Evolutionary conservation across 306 rosid genomes (phyloP).

Genomic region (Castanea mollissima): DNA sequence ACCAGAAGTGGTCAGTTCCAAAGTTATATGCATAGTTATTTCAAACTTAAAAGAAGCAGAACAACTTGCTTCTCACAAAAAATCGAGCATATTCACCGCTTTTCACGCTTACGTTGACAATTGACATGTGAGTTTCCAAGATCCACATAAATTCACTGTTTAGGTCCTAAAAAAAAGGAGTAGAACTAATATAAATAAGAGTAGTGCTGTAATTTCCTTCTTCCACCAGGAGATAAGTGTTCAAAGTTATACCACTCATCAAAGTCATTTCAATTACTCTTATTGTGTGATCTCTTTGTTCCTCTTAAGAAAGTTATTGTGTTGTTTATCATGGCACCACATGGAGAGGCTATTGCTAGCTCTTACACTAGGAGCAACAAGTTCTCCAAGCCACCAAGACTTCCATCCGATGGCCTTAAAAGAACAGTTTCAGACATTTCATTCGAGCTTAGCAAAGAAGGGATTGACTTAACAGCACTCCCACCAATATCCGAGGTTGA

Average conservation of each 20-base stretch:
- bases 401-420: slow-evolving; percentile 52
- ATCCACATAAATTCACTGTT: slow-evolving; percentile 44
- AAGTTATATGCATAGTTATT: slow-evolving; percentile 25
- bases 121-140: slow-evolving; percentile 40
- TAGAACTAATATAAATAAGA: slow-evolving; percentile 49
- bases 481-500: slow-evolving; percentile 72
- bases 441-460: slow-evolving; percentile 53
- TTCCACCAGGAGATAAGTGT: slow-evolving; percentile 3
- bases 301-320: background rate
- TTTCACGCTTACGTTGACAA: slow-evolving; percentile 29
- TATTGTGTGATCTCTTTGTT: background rate
- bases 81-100: slow-evolving; percentile 50
- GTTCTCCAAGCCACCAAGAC: slow-evolving; percentile 52
- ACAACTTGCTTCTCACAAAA: slow-evolving; percentile 38
- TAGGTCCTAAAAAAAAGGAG: background rate
- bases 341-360: slow-evolving; percentile 52
- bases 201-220: slow-evolving; percentile 4
- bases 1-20: background rate
- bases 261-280: background rate
- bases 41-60: slow-evolving; percentile 35
- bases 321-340: slow-evolving; percentile 62
- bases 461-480: slow-evolving; percentile 28
- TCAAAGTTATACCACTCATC: background rate
- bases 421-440: slow-evolving; percentile 83
- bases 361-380: slow-evolving; percentile 28